Conservation (phyloP, 2,329 filamentous ascomycete genomes). For the Scedosporium boydii region DNA sequence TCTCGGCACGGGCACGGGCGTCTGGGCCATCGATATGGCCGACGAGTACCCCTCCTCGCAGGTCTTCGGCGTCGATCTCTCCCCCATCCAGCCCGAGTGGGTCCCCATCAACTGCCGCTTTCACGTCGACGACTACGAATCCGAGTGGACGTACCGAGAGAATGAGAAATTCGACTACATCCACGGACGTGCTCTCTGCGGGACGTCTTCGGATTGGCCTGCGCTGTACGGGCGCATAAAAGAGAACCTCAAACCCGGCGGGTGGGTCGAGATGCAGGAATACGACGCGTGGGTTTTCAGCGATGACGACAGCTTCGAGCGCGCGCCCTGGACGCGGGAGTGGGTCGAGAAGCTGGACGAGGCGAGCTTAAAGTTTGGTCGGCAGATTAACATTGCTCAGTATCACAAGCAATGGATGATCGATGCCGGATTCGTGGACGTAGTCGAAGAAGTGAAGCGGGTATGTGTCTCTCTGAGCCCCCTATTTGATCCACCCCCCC, state of each 20-base stretch:
- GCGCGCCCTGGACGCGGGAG: slow-evolving; percentile 27
- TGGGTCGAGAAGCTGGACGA: slow-evolving; percentile 26
- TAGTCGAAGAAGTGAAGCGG: slow-evolving; percentile 19
- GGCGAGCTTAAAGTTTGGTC: slow-evolving; percentile 25
- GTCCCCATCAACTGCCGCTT: slow-evolving; percentile 55
- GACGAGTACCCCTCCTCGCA: slow-evolving; percentile 28
- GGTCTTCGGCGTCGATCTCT: slow-evolving; percentile 43
- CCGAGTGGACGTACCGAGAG: slow-evolving; percentile 28
- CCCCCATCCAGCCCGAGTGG: slow-evolving; percentile 47
- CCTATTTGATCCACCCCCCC: background rate
- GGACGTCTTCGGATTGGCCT: slow-evolving; percentile 21
- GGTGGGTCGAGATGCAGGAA: slow-evolving; percentile 29
- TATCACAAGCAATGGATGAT: slow-evolving; percentile 27
- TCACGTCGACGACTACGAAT: slow-evolving; percentile 55
- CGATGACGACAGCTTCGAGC: slow-evolving; percentile 26
- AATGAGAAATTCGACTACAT: slow-evolving; percentile 30
- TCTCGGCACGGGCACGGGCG: slow-evolving; percentile 51
- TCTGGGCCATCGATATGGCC: slow-evolving; percentile 40
- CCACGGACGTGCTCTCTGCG: slow-evolving; percentile 12
- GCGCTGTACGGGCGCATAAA: slow-evolving; percentile 20
- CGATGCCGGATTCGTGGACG: slow-evolving; percentile 27
- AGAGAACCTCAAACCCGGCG: slow-evolving; percentile 22
- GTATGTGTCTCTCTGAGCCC: slow-evolving; percentile 12
- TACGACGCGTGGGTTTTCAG: slow-evolving; percentile 28
- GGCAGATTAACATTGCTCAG: slow-evolving; percentile 27